Conservation (phyloP, 805 yeast species). For the Saccharomycopsis olivae region DNA sequence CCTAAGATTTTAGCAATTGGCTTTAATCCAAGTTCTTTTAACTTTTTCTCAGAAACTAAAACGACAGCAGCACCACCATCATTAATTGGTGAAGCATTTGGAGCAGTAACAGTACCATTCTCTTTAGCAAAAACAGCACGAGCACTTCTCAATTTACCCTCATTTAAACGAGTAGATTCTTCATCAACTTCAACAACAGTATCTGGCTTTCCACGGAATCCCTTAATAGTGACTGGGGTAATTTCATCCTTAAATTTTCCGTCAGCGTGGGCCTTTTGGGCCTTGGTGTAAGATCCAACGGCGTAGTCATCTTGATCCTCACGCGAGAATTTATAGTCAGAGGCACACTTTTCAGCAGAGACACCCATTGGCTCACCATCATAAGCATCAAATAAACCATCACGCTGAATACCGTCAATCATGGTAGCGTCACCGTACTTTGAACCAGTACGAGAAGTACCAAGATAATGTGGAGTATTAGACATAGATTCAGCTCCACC, state of each 20-base stretch:
- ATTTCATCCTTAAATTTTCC: slow-evolving; percentile 82
- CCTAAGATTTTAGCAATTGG: slow-evolving; percentile 86
- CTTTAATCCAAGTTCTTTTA: slow-evolving; percentile 74
- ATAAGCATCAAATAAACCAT: slow-evolving; percentile 91
- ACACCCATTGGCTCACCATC: slow-evolving; percentile 88
- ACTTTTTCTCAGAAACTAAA: slow-evolving; percentile 73
- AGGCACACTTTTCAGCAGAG: slow-evolving; percentile 94
- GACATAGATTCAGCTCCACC: slow-evolving; percentile 99
- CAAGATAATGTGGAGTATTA: slow-evolving; percentile 86
- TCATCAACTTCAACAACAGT: slow-evolving; percentile 66
- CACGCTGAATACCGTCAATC: slow-evolving; percentile 85
- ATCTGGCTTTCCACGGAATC: slow-evolving; percentile 85
- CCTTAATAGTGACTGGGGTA: slow-evolving; percentile 81
- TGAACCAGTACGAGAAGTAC: slow-evolving; percentile 77
- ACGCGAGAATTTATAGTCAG: slow-evolving; percentile 65
- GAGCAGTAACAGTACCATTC: slow-evolving; percentile 93
- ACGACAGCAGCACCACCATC: slow-evolving; percentile 98
- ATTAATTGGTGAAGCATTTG: slow-evolving; percentile 91
- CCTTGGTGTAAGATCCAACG: slow-evolving; percentile 72
- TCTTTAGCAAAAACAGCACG: slow-evolving; percentile 93
- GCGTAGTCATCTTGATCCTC: slow-evolving; percentile 89
- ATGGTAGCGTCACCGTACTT: slow-evolving; percentile 75
- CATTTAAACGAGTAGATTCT: slow-evolving; percentile 71
- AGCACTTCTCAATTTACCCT: slow-evolving; percentile 65
- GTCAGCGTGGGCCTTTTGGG: slow-evolving; percentile 64